Evolutionary conservation across 345 rosid genomes (phyloP).

Genomic region (Linum tenue): DNA sequence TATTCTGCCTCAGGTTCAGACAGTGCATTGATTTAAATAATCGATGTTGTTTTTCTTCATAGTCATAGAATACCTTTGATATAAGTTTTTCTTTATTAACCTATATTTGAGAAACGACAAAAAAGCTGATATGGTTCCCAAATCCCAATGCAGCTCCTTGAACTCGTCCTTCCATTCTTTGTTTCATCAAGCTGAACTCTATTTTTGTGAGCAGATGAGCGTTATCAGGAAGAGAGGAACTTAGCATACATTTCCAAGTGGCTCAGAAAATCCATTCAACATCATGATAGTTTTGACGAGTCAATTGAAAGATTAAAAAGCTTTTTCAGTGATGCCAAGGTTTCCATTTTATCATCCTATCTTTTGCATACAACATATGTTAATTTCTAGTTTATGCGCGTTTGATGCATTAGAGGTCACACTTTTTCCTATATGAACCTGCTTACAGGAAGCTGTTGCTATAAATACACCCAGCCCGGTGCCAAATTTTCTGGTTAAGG

Average conservation of each 20-base stretch:
- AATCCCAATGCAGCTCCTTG: neutral
- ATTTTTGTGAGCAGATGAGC: conserved; percentile 52
- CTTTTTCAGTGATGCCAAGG: conserved; percentile 78
- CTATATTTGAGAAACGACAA: neutral
- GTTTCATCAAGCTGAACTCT: neutral
- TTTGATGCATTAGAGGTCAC: conserved; percentile 3
- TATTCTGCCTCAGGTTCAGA: neutral
- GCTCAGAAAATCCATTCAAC: conserved; percentile 72
- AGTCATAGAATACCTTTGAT: neutral
- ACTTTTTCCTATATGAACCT: conserved; percentile 23
- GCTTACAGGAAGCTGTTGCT: conserved; percentile 41
- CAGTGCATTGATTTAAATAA: neutral
- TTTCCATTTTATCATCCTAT: conserved; percentile 14
- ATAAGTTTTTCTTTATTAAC: neutral
- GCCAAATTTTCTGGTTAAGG: conserved; percentile 18
- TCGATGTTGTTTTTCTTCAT: conserved; percentile 1
- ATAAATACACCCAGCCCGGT: conserved; percentile 25
- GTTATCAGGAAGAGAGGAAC: conserved; percentile 67
- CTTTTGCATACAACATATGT: neutral
- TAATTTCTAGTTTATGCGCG: neutral
- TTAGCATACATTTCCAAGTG: conserved; percentile 71
- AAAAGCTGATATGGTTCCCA: neutral
- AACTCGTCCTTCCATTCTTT: neutral
- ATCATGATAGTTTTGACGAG: conserved; percentile 45
- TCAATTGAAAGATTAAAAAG: conserved; percentile 56